Percentiles rank a stretch among this genome's conserved stretches.
These are phyloP conservation scores for Scortechinia acanthostroma DNA, from an alignment of 2,329 filamentous ascomycete genomes.

Conservation along the genomic window DNA sequence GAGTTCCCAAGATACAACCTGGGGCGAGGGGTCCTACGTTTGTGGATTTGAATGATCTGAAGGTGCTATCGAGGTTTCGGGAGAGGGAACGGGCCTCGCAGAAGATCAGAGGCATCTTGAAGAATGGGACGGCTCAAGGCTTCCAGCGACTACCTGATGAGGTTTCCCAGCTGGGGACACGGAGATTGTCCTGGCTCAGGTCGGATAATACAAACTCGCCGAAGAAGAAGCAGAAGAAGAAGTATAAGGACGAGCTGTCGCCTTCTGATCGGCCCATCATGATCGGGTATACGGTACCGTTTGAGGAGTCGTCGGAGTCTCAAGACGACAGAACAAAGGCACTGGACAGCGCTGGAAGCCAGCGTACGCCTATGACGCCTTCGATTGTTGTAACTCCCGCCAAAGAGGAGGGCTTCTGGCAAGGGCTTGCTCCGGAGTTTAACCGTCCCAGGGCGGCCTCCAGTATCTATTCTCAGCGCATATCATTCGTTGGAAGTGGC, in stretches of 20 bases:
- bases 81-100: background rate
- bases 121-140: background rate
- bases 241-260: constrained; percentile 21
- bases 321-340: constrained; percentile 1
- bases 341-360: constrained; percentile 14
- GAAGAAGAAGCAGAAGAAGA: constrained; percentile 4
- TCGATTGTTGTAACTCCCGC: constrained; percentile 35
- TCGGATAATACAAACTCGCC: background rate
- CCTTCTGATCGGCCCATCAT: constrained; percentile 32
- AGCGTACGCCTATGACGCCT: constrained; percentile 27
- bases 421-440: constrained; percentile 9
- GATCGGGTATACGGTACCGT: constrained; percentile 31
- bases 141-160: background rate
- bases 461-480: background rate
- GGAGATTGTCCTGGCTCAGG: no score
- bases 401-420: constrained; percentile 24
- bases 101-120: background rate
- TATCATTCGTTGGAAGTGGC: constrained; percentile 6
- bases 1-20: constrained; percentile 6
- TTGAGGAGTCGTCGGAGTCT: constrained; percentile 12
- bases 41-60: background rate
- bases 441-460: background rate
- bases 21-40: background rate
- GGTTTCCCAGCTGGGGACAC: no score
- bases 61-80: background rate